These are phyloP conservation scores for Suillus weaverae DNA, from an alignment of 768 basidiomycete species.

Conservation along the genomic window DNA sequence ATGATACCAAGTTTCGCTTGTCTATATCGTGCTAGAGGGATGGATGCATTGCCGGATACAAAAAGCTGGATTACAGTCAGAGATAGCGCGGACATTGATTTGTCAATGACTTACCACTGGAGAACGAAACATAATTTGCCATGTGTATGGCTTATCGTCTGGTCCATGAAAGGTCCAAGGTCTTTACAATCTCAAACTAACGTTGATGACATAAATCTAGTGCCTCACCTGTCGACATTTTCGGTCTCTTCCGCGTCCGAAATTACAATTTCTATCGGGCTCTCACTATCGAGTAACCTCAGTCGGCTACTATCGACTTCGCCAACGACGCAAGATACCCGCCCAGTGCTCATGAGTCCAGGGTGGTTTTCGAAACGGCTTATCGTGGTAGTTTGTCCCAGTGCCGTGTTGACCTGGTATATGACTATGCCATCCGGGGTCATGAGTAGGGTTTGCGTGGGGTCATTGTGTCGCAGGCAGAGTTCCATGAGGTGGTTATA, in stretches of 20 bases:
- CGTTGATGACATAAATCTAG: background rate
- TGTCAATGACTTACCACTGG: conserved; percentile 32
- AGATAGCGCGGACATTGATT: background rate
- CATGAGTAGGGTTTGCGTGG: conserved; percentile 35
- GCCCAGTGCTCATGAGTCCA: conserved; percentile 24
- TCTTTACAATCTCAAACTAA: conserved; percentile 17
- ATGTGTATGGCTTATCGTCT: conserved; percentile 35
- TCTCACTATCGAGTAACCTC: conserved; percentile 20
- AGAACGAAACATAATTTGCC: conserved; percentile 39
- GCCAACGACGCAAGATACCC: conserved; percentile 36
- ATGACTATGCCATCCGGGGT: conserved; percentile 34
- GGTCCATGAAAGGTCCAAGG: conserved; percentile 40
- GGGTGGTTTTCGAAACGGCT: conserved; percentile 26
- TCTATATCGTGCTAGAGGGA: conserved; percentile 34
- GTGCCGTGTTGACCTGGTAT: conserved; percentile 35
- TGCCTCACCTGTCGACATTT: conserved; percentile 24
- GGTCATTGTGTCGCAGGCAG: conserved; percentile 35
- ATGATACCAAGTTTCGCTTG: conserved; percentile 39
- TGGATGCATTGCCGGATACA: conserved; percentile 28
- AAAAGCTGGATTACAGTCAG: conserved; percentile 27
- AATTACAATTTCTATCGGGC: conserved; percentile 13
- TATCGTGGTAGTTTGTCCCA: conserved; percentile 3
- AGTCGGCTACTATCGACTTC: conserved; percentile 30
- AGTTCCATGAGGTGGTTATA: conserved; percentile 5
- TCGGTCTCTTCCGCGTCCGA: conserved; percentile 7